These are phyloP conservation scores for Lactuca saligna DNA, from an alignment of 129 eudicot genomes.

Conservation along the genomic window DNA sequence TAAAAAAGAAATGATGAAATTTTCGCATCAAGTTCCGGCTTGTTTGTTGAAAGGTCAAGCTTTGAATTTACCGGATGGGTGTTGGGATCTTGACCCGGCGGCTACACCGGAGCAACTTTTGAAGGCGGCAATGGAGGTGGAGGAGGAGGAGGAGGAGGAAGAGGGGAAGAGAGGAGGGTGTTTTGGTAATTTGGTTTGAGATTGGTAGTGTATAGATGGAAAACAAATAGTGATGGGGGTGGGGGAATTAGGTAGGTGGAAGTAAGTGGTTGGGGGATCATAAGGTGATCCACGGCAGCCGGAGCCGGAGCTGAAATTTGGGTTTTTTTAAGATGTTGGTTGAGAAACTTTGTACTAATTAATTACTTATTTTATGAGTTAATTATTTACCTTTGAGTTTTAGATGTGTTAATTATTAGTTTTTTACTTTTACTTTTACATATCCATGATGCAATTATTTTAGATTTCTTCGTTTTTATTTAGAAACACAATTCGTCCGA, in stretches of 20 bases:
- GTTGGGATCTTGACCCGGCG: constrained; percentile 99
- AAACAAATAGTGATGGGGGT: constrained; percentile 29
- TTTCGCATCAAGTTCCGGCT: constrained; percentile 96
- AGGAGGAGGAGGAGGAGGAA: constrained; percentile 27
- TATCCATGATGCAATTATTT: constrained; percentile 11
- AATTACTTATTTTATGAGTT: constrained; percentile 33
- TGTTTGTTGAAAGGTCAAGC: constrained; percentile 62
- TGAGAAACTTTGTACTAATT: constrained; percentile 47
- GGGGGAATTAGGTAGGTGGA: constrained; percentile 44
- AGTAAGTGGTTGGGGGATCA: constrained; percentile 56
- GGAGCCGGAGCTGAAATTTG: constrained; percentile 38
- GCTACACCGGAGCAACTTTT: constrained; percentile 92
- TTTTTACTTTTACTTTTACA: background rate
- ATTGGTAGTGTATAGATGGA: constrained; percentile 26
- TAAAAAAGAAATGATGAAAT: constrained; percentile 88
- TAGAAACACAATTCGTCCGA: background rate
- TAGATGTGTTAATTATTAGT: constrained; percentile 37
- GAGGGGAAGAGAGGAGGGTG: constrained; percentile 8
- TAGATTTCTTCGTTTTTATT: too few relatives aligned
- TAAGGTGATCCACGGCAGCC: constrained; percentile 44
- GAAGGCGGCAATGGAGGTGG: constrained; percentile 36
- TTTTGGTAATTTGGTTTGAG: constrained; percentile 35
- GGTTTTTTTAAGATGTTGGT: constrained; percentile 34
- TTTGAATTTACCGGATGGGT: constrained; percentile 77
- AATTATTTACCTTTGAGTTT: constrained; percentile 29